Evolutionary conservation across 2,329 filamentous ascomycete genomes (phyloP), one percentile per base, ranked within the genome.

Genomic region (Aureobasidium subglaciale): DNA sequence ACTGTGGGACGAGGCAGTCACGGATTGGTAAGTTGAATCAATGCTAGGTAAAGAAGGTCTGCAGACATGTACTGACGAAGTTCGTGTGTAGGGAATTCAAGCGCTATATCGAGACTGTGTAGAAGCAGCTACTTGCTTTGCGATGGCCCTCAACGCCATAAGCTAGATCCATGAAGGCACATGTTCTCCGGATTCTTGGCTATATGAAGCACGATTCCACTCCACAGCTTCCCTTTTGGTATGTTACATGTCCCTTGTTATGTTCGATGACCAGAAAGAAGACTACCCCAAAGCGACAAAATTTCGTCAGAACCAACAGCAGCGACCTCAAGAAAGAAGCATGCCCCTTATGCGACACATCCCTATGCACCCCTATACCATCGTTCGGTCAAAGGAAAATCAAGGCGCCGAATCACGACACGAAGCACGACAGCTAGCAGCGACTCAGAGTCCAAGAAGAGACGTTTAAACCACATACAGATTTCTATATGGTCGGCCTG

Each of bases 1-100:
- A 59, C 73, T 96, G 18, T 99, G 88, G 87, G 91, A 97, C 64
- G 92, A 97, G 70, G 91, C 91, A 2, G 92, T 97, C 5, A 97
- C 93, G 18, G 93, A 97, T 71, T 97, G 92, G 90, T 92, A 78
- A 70, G 87, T 84, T 43, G 15, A 8, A 1, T 5, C 15, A n/a
- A n/a, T n/a, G n/a, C n/a, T n/a, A n/a, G n/a, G n/a, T n/a, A n/a
- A n/a, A n/a, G n/a, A n/a, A n/a, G n/a, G n/a, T n/a, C n/a, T n/a
- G n/a, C 18, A 9, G 46, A 35, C 25, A 2, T 8, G 8, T 38
- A 24, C 48, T 52, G 13, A 52, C 25, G 1, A 55, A 56, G 63
- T 41, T 30, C 32, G 16, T 42, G 55, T 41, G 9, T 56, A 70
- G 68, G 68, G 69, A 71, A 57, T 67, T 71, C 46, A 65, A 60